Base-by-base conservation (phyloP, 805 yeast species). In the Lachancea waltii region DNA sequence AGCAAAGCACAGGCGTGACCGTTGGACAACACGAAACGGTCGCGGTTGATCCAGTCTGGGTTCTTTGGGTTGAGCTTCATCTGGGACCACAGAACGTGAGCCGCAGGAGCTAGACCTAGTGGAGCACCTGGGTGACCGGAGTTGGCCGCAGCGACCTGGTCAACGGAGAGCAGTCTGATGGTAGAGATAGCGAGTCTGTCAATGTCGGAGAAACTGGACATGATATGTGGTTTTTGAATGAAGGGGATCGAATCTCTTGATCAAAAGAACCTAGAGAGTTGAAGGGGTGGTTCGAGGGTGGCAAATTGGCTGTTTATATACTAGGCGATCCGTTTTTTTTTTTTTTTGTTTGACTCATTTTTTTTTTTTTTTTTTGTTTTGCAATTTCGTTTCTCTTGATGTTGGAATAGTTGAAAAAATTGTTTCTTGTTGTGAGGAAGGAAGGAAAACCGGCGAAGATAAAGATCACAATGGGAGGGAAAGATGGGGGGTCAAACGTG, bases 111-210 rank as follows among this genome's bases (percentile, higher is more conserved):
- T 67, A 90, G 71, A 48, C 97, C 97, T 77, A 90, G 79, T 56
- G 97, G 97, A 38, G 98, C 97, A 71, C 98, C 98, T 40, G 98
- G 98, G 70, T 90, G 98, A 51, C 98, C 98, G 44, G 95, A 82
- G 68, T 90, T 83, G 56, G 97, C 90, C 67, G 78, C 74, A 43
- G 81, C 72, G 46, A 85, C 94, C 49, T 84, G 79, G 64, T 90
- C 98, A 38, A 84, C 82, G 37, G 97, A 79, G 54, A 90, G 75
- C 44, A 81, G 68, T 70, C 96, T 86, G 70, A 90, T 84, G 53
- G 97, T 85, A 72, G 75, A 72, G 66, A 90, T 71, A 42, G 95
- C 85, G 62, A 72, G 71, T 50, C 69, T 70, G 64, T 89, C 95
- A 55, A 84, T 67, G 44, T 76, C 80, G 36, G 73, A 57, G 44